Conservation (phyloP, 202 grass and related monocot genomes). For the Elaeis oleifera region DNA sequence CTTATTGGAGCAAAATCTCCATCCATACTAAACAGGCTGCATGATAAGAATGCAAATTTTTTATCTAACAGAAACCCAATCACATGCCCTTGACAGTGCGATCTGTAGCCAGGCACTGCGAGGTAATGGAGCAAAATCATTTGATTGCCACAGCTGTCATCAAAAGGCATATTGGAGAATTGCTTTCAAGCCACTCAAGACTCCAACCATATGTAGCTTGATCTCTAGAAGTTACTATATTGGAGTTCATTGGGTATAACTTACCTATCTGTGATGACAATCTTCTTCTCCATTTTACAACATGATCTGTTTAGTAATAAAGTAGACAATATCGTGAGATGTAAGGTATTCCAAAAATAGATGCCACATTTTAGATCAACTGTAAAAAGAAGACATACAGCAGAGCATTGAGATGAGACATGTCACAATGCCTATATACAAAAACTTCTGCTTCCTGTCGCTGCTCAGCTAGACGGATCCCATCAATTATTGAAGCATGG, state of each 20-base stretch:
- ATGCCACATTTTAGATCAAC: constrained; percentile 7
- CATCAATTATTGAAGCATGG: constrained; percentile 96
- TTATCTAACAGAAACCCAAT: constrained; percentile 4
- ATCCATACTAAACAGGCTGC: constrained; percentile 94
- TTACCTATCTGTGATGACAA: constrained; percentile 82
- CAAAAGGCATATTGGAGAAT: neutral
- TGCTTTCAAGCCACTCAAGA: neutral
- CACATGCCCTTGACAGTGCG: too few relatives aligned
- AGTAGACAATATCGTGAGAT: neutral
- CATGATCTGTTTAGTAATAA: constrained; percentile 34
- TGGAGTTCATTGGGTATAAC: constrained; percentile 6
- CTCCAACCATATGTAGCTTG: neutral
- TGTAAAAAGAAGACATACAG: constrained; percentile 43
- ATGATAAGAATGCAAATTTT: constrained; percentile 25
- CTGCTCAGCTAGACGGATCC: constrained; percentile 58
- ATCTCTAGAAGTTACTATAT: constrained; percentile 9
- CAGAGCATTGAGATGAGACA: constrained; percentile 64
- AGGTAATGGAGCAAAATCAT: neutral
- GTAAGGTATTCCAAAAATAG: constrained; percentile 9
- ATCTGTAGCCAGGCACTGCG: neutral
- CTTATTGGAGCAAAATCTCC: constrained; percentile 81
- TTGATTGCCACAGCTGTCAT: neutral
- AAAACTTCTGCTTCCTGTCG: constrained; percentile 55
- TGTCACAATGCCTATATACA: constrained; percentile 83
- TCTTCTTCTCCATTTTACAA: constrained; percentile 69